Conservation (phyloP, 345 rosid genomes). For the Lepidium aucheri region DNA sequence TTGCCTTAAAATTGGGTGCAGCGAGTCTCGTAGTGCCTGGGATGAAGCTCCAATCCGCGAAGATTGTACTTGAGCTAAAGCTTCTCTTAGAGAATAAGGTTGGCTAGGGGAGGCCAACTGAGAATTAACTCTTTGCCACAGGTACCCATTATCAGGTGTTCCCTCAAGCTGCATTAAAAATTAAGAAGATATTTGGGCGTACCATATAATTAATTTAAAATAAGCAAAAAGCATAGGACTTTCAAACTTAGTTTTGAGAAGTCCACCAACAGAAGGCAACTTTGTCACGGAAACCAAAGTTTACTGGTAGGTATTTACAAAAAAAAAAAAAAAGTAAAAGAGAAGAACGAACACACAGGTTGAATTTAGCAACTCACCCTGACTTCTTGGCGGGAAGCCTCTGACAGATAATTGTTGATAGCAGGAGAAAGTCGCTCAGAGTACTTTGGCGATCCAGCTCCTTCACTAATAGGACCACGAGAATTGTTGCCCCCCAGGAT, state of each 20-base stretch:
- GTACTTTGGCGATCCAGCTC: slow-evolving; percentile 89
- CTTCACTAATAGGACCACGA: slow-evolving; percentile 78
- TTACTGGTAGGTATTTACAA: neutral
- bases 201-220: neutral
- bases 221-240: slow-evolving; percentile 1
- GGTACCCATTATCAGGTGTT: slow-evolving; percentile 84
- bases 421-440: slow-evolving; percentile 98
- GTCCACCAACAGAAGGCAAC: slow-evolving; percentile 4
- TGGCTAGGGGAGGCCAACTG: slow-evolving; percentile 98
- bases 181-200: slow-evolving; percentile 10
- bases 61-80: slow-evolving; percentile 97
- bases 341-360: slow-evolving; percentile 13
- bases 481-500: slow-evolving; percentile 84
- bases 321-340: neutral
- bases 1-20: slow-evolving; percentile 94
- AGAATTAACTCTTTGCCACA: slow-evolving; percentile 97
- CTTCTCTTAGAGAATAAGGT: slow-evolving; percentile 97
- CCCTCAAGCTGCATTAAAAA: slow-evolving; percentile 68
- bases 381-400: slow-evolving; percentile 98
- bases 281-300: neutral
- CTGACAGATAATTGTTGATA: slow-evolving; percentile 83
- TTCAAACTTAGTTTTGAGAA: slow-evolving; percentile 7
- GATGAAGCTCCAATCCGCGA: slow-evolving; percentile 98
- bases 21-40: slow-evolving; percentile 92
- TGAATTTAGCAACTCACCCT: slow-evolving; percentile 41